Percentiles rank a stretch among this genome's conserved stretches.
phyloP scores from a whole-genome alignment of 805 yeast species.

The Zygoascus ofunaensis region DNA sequence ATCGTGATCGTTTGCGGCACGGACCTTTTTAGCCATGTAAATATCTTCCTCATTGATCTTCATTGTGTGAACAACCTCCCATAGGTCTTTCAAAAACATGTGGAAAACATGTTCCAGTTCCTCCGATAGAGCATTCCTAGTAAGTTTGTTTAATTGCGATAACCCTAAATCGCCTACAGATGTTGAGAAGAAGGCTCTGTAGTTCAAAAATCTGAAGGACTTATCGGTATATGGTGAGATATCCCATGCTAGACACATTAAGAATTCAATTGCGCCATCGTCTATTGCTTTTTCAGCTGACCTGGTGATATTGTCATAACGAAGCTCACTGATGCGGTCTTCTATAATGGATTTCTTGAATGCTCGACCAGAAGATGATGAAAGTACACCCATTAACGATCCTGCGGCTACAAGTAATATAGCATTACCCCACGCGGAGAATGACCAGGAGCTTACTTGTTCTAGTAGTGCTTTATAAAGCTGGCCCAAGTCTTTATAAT shows the following conservation, averaged over 20 bases:
- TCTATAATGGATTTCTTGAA: neutral
- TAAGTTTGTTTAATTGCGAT: neutral
- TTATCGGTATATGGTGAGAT: slow-evolving; percentile 9
- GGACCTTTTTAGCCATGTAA: neutral
- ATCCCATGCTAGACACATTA: slow-evolving; percentile 30
- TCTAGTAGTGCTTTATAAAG: neutral
- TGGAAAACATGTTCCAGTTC: slow-evolving; percentile 22
- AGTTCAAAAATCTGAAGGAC: slow-evolving; percentile 3
- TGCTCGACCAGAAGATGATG: neutral
- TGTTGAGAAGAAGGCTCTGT: slow-evolving; percentile 6
- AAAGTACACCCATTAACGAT: neutral
- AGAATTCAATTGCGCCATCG: slow-evolving; percentile 32
- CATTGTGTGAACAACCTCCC: slow-evolving; percentile 34
- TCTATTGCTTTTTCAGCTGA: slow-evolving; percentile 25
- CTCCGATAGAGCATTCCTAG: slow-evolving; percentile 6
- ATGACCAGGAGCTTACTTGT: neutral
- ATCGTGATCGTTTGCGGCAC: neutral
- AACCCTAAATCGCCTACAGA: neutral
- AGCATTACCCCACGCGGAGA: neutral
- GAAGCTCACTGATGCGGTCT: neutral
- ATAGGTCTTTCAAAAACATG: slow-evolving; percentile 27
- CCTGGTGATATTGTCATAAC: neutral
- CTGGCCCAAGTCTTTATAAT: neutral
- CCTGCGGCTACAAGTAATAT: neutral
- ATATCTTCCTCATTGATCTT: slow-evolving; percentile 31